Conservation (phyloP, 495 filamentous ascomycete genomes). For the Penicillium macrosclerotiorum region DNA sequence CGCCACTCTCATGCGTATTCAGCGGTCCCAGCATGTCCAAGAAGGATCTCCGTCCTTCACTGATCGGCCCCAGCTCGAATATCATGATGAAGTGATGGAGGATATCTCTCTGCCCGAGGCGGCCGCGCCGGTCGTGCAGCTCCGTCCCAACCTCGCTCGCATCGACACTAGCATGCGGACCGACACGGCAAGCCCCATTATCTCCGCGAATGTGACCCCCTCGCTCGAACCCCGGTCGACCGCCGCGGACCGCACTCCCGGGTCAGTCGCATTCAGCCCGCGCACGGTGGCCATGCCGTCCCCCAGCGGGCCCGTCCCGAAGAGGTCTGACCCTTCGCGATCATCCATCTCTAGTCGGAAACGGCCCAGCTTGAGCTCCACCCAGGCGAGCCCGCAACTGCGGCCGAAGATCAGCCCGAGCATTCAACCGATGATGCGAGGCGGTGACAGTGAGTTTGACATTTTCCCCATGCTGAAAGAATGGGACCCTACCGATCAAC, state of each 20-base stretch:
- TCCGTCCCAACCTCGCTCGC: conserved; percentile 39
- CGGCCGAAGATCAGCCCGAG: conserved; percentile 91
- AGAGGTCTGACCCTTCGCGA: conserved; percentile 40
- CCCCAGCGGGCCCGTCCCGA: conserved; percentile 41
- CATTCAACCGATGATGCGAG: conserved; percentile 85
- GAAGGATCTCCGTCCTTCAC: conserved; percentile 27
- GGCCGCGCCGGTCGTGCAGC: conserved; percentile 33
- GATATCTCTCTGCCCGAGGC: conserved; percentile 65
- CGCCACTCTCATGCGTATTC: conserved; percentile 78
- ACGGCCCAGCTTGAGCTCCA: conserved; percentile 70
- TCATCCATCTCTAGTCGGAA: conserved; percentile 49
- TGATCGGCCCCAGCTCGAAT: conserved; percentile 30
- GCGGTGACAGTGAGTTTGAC: conserved; percentile 62
- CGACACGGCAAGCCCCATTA: conserved; percentile 23
- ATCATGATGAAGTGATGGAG: conserved; percentile 62
- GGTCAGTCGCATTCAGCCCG: conserved; percentile 37
- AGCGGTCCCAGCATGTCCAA: conserved; percentile 37
- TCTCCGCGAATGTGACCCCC: conserved; percentile 33
- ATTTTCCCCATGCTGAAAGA: no score
- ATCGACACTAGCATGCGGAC: conserved; percentile 42
- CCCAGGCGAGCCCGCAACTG: conserved; percentile 77
- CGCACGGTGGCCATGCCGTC: conserved; percentile 41
- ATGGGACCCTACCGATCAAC: no score
- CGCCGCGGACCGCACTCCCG: conserved; percentile 16
- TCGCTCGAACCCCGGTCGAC: conserved; percentile 30